Percentiles rank a stretch among this genome's conserved stretches.
These are phyloP conservation scores for Zizania latifolia DNA, from an alignment of 176 grass and related monocot species.

Conservation along the genomic window DNA sequence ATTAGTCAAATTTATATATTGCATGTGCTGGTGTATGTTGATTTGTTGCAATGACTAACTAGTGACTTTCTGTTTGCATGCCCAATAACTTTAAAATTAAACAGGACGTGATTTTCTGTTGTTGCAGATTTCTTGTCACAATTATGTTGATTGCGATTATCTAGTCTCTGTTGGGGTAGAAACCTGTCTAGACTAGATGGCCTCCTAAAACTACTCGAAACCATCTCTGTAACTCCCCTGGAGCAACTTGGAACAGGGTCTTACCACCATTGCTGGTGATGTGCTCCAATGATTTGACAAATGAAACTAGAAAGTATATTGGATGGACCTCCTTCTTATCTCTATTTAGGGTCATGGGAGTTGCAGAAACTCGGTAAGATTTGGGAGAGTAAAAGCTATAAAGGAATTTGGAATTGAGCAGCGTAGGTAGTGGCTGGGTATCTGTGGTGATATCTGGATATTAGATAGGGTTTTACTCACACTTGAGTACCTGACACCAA, in stretches of 20 bases:
- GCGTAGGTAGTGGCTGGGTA: background rate
- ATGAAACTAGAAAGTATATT: background rate
- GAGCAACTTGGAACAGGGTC: background rate
- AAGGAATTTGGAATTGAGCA: background rate
- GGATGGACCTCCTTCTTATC: background rate
- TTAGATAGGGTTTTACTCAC: background rate
- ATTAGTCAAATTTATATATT: background rate
- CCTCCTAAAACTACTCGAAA: background rate
- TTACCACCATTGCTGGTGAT: background rate
- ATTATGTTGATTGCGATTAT: background rate
- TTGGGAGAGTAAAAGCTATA: background rate
- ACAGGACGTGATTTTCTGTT: background rate
- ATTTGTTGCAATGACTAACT: background rate
- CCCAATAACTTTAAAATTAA: constrained; percentile 8
- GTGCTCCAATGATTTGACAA: background rate
- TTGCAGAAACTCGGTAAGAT: background rate
- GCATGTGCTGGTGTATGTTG: too few relatives aligned
- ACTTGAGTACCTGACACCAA: background rate
- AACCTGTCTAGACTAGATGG: background rate
- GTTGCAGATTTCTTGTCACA: background rate
- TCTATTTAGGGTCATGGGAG: background rate
- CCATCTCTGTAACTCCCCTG: background rate
- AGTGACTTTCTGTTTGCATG: background rate
- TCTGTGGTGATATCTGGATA: background rate
- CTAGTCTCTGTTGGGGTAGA: background rate